Conservation (phyloP, 805 yeast genomes). For the Starmerella roubikii region DNA sequence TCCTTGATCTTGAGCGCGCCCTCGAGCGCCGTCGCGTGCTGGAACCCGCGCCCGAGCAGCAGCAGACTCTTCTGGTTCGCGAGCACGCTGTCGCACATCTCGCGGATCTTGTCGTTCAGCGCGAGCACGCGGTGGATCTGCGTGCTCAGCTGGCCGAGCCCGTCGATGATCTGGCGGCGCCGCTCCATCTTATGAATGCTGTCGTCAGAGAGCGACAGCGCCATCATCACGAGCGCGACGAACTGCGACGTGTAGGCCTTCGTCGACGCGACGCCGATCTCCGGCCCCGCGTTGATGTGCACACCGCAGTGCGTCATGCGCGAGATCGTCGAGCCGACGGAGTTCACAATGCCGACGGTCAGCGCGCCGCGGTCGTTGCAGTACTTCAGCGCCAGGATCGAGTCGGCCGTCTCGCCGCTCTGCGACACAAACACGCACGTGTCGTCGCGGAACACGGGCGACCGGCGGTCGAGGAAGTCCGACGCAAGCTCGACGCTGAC, state of each 20-base stretch:
- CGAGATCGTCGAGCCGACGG: slow-evolving; percentile 93
- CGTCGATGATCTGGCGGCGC: slow-evolving; percentile 74
- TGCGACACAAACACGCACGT: slow-evolving; percentile 96
- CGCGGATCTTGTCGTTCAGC: slow-evolving; percentile 60
- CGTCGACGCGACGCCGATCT: slow-evolving; percentile 97
- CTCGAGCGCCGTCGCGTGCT: slow-evolving; percentile 91
- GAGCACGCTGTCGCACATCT: slow-evolving; percentile 57
- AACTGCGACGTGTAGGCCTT: slow-evolving; percentile 98
- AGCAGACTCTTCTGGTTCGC: slow-evolving; percentile 75
- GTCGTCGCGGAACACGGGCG: slow-evolving; percentile 98
- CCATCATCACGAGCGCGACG: slow-evolving; percentile 94
- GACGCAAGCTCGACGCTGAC: slow-evolving; percentile 25
- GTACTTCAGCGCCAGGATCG: slow-evolving; percentile 86
- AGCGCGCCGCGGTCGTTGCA: slow-evolving; percentile 95
- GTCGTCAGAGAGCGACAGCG: slow-evolving; percentile 87
- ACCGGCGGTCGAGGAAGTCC: slow-evolving; percentile 59
- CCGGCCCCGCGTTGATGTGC: slow-evolving; percentile 98
- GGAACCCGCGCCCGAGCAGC: slow-evolving; percentile 94
- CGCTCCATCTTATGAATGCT: slow-evolving; percentile 62
- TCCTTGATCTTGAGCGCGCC: slow-evolving; percentile 98
- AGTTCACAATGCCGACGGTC: slow-evolving; percentile 93
- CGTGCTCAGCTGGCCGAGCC: slow-evolving; percentile 67
- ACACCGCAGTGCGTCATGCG: slow-evolving; percentile 98
- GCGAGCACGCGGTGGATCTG: slow-evolving; percentile 69
- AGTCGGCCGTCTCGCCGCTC: slow-evolving; percentile 98